Evolutionary conservation across 2,329 filamentous ascomycete species (phyloP).

Genomic region (Zymoseptoria brevis): DNA sequence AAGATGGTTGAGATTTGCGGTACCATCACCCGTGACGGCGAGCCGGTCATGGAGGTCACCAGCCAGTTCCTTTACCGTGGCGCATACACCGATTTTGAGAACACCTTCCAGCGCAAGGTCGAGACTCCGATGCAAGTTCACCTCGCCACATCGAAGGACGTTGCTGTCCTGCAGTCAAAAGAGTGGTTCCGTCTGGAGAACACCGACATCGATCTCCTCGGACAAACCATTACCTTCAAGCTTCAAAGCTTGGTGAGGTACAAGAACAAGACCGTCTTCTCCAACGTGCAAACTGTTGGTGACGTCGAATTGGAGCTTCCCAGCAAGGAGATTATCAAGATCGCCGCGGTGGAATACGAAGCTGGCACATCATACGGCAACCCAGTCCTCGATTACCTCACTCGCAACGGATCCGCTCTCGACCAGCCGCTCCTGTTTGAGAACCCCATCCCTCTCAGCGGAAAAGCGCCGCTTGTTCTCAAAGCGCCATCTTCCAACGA

Average conservation of each 20-base stretch:
- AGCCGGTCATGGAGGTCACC: slow-evolving; percentile 94
- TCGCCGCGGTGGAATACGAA: slow-evolving; percentile 94
- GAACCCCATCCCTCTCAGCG: slow-evolving; percentile 90
- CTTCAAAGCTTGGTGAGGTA: slow-evolving; percentile 84
- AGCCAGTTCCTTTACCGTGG: slow-evolving; percentile 97
- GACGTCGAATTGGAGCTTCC: slow-evolving; percentile 90
- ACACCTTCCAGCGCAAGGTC: slow-evolving; percentile 96
- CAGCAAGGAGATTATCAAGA: slow-evolving; percentile 94
- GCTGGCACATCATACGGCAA: slow-evolving; percentile 88
- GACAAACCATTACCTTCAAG: slow-evolving; percentile 92
- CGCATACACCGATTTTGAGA: slow-evolving; percentile 85
- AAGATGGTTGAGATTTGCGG: slow-evolving; percentile 99
- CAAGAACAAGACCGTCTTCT: slow-evolving; percentile 91
- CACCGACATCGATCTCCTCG: slow-evolving; percentile 75
- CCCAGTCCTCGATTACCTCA: slow-evolving; percentile 90
- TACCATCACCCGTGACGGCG: slow-evolving; percentile 75
- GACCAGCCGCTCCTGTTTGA: slow-evolving; percentile 97
- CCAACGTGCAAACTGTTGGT: slow-evolving; percentile 82
- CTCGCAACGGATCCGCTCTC: slow-evolving; percentile 82
- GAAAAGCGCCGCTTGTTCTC: slow-evolving; percentile 78
- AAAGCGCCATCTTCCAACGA: slow-evolving; percentile 94
- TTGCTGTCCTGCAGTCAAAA: slow-evolving; percentile 90
- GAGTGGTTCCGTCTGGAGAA: slow-evolving; percentile 93
- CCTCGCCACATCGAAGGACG: slow-evolving; percentile 77
- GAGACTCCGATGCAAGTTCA: slow-evolving; percentile 94